Conservation (phyloP, 257 asterid genomes). For the Echites panduratus region DNA sequence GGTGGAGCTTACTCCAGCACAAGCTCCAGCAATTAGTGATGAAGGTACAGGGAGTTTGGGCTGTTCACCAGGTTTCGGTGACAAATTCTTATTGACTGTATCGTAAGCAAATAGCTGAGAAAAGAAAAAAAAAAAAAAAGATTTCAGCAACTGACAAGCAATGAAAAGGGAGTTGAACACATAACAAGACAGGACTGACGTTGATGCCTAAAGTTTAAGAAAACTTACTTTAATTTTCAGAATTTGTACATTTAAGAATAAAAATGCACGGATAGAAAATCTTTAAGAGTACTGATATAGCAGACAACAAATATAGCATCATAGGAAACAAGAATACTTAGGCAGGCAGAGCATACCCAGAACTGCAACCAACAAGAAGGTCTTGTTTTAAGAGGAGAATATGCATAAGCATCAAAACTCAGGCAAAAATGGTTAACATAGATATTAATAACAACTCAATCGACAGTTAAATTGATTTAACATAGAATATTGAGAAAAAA, state of each 20-base stretch:
- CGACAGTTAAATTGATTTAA: not conserved
- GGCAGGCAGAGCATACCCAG: not conserved
- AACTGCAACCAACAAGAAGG: not conserved
- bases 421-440: not conserved
- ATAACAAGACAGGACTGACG: not conserved
- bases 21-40: slow-evolving; percentile 85
- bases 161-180: not conserved
- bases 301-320: no score
- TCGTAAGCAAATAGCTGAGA: slow-evolving; percentile 80
- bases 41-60: slow-evolving; percentile 70
- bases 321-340: not conserved
- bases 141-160: not conserved
- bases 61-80: slow-evolving; percentile 58
- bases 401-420: not conserved
- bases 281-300: not conserved
- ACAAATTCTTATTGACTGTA: slow-evolving; percentile 75
- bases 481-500: not conserved
- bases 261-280: not conserved
- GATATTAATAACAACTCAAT: not conserved
- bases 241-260: no score
- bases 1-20: slow-evolving; percentile 96
- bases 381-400: not conserved
- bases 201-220: not conserved
- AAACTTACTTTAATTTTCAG: not conserved
- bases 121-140: not conserved